Percentiles rank a stretch among this genome's conserved stretches.
These are phyloP conservation scores for Debaryomyces tyrocola DNA, from an alignment of 805 yeast genomes.

Conservation along the genomic window DNA sequence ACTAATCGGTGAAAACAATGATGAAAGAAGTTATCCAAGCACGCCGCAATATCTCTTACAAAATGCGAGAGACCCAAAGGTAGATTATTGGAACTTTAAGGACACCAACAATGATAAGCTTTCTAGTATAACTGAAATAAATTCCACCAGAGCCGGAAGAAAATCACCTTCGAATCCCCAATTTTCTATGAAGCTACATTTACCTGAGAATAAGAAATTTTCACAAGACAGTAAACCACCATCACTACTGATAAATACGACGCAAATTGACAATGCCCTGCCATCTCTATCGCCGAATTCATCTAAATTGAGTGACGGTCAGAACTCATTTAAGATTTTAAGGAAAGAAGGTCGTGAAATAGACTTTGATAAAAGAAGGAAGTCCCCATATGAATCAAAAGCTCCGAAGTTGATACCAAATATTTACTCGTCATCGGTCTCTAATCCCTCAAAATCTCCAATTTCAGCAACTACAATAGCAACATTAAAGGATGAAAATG, in stretches of 20 bases:
- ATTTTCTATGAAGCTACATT: conserved; percentile 17
- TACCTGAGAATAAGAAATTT: conserved; percentile 7
- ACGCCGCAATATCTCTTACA: conserved; percentile 70
- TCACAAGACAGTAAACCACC: conserved; percentile 8
- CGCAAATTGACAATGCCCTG: neutral
- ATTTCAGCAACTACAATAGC: conserved; percentile 35
- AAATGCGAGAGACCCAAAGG: conserved; percentile 34
- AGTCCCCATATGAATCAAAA: conserved; percentile 63
- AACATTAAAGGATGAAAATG: conserved; percentile 22
- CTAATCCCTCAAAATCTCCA: conserved; percentile 30
- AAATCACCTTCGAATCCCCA: conserved; percentile 5
- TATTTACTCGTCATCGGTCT: conserved; percentile 33
- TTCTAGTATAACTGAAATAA: conserved; percentile 12
- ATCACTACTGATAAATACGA: conserved; percentile 16
- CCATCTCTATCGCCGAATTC: conserved; percentile 5
- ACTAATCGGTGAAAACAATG: conserved; percentile 39
- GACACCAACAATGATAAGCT: conserved; percentile 24
- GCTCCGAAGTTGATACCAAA: conserved; percentile 41
- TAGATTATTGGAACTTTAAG: conserved; percentile 61
- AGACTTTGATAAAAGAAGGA: conserved; percentile 77
- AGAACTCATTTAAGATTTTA: conserved; percentile 61
- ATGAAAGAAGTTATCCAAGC: conserved; percentile 49
- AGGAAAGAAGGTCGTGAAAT: conserved; percentile 69
- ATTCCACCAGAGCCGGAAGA: neutral
- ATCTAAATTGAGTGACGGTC: neutral